These are phyloP conservation scores for Tricholoma saponaceum DNA, from an alignment of 768 basidiomycete genomes.

Conservation along the genomic window DNA sequence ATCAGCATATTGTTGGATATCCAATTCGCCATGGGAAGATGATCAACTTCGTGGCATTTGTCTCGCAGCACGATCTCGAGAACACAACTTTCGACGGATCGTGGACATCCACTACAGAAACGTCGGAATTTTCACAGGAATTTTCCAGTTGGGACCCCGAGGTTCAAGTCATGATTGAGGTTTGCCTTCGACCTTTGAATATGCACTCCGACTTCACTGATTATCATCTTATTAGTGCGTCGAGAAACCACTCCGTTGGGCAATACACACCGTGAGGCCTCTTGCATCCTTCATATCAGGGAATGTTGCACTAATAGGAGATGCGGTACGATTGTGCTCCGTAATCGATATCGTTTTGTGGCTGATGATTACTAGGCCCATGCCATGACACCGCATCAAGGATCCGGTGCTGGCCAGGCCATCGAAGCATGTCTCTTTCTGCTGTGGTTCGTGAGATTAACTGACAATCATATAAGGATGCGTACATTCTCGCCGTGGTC, in stretches of 20 bases:
- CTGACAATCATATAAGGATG: slow-evolving; percentile 36
- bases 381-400: slow-evolving; percentile 43
- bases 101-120: slow-evolving; percentile 22
- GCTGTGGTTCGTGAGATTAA: neutral
- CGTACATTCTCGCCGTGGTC: slow-evolving; percentile 38
- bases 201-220: neutral
- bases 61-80: slow-evolving; percentile 22
- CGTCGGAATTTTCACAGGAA: slow-evolving; percentile 27
- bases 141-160: slow-evolving; percentile 35
- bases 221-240: slow-evolving; percentile 22
- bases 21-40: slow-evolving; percentile 32
- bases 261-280: slow-evolving; percentile 31
- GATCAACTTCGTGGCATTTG: slow-evolving; percentile 31
- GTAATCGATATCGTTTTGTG: neutral
- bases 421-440: slow-evolving; percentile 30
- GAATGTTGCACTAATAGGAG: slow-evolving; percentile 39
- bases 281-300: slow-evolving; percentile 34
- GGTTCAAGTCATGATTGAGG: slow-evolving; percentile 24
- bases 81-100: slow-evolving; percentile 27
- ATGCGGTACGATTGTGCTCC: slow-evolving; percentile 29
- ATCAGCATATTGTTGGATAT: slow-evolving; percentile 35
- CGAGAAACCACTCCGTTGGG: slow-evolving; percentile 35
- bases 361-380: slow-evolving; percentile 30
- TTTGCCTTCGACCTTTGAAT: slow-evolving; percentile 6
- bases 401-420: slow-evolving; percentile 46